phyloP scores from a whole-genome alignment of 495 filamentous ascomycete genomes.

The Lophiotrema nucula region DNA sequence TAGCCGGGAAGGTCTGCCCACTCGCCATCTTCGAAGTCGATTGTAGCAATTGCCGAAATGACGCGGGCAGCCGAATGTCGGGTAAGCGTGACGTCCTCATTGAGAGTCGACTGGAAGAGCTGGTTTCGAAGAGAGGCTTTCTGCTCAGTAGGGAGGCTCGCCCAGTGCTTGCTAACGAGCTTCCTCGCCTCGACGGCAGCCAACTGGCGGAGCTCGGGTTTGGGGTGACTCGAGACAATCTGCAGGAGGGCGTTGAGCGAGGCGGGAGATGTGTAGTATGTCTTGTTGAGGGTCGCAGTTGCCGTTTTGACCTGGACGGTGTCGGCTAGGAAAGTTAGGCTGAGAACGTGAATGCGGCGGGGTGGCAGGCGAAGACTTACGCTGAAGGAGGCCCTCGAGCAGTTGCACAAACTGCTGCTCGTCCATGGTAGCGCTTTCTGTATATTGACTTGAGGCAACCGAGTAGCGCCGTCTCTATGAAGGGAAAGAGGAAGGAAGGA shows the following conservation, averaged over 20 bases:
- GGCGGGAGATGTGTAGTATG: slow-evolving; percentile 82
- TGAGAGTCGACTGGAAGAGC: slow-evolving; percentile 76
- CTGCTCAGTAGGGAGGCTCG: slow-evolving; percentile 56
- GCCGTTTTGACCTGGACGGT: slow-evolving; percentile 82
- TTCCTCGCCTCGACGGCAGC: slow-evolving; percentile 84
- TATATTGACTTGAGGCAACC: not conserved
- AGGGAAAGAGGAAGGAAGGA: not conserved
- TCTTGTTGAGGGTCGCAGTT: slow-evolving; percentile 84
- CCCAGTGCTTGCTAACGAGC: slow-evolving; percentile 85
- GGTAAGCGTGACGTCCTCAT: slow-evolving; percentile 69
- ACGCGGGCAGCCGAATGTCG: slow-evolving; percentile 86
- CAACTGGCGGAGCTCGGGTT: slow-evolving; percentile 73
- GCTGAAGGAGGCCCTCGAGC: slow-evolving; percentile 47
- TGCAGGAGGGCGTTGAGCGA: slow-evolving; percentile 82
- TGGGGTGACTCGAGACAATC: slow-evolving; percentile 71
- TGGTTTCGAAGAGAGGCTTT: slow-evolving; percentile 77
- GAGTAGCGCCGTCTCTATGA: not conserved
- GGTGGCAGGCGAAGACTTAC: slow-evolving; percentile 37
- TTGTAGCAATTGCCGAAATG: slow-evolving; percentile 79
- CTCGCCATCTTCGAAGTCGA: slow-evolving; percentile 82
- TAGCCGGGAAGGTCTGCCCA: slow-evolving; percentile 79
- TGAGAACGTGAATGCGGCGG: slow-evolving; percentile 11
- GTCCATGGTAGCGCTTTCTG: slow-evolving; percentile 41
- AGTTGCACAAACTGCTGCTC: slow-evolving; percentile 48
- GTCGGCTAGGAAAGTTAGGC: slow-evolving; percentile 55